Evolutionary conservation across 2,329 filamentous ascomycete species (phyloP), one percentile per base, ranked within the genome.

Genomic region (Hypocreales sp.): DNA sequence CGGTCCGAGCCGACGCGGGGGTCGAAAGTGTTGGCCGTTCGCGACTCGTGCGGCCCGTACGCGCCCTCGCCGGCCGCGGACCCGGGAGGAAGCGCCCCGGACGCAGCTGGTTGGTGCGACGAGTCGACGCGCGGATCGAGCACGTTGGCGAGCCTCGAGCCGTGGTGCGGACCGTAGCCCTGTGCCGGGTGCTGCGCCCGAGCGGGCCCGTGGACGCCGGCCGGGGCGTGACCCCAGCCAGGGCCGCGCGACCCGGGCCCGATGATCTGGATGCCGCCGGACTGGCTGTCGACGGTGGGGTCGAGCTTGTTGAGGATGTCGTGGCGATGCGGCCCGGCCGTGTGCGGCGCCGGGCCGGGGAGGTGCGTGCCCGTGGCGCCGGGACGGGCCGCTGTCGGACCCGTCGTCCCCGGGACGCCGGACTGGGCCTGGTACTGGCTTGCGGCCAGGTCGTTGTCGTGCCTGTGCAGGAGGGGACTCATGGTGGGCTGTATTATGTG

Each of bases 281-380:
- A 27, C 7, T 16, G 13, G 22, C 26, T 31, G 25, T 35, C 32
- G 19, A 36, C 32, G 8, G 32, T 34, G 7, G 34, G 34, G 8
- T 36, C 32, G 7, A 34, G 25, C 27, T 31, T 30, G 30, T 36
- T 36, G 22, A 36, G 21, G 16, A 36, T 16, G 20, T 34, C 34
- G 22, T 36, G 34, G 3, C 29, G 26, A 18, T 35, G 35, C 7
- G 35, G 35, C 1, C 33, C 35, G 14, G 35, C 33, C 4, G 35
- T 35, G 25, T 27, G 25, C 4, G 31, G 35, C 2, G 35, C 35
- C 11, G 33, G 35, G 5, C 35, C 35, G 23, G 33, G 31, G 21
- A 35, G 32, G 20, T 31, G n/a, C n/a, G n/a, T n/a, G n/a, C n/a
- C n/a, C n/a, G n/a, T 23, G 12, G 8, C 5, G 22, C 12, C 12